Base-by-base conservation (phyloP, 2,329 filamentous ascomycete genomes). In the Aspergillus sp. region DNA sequence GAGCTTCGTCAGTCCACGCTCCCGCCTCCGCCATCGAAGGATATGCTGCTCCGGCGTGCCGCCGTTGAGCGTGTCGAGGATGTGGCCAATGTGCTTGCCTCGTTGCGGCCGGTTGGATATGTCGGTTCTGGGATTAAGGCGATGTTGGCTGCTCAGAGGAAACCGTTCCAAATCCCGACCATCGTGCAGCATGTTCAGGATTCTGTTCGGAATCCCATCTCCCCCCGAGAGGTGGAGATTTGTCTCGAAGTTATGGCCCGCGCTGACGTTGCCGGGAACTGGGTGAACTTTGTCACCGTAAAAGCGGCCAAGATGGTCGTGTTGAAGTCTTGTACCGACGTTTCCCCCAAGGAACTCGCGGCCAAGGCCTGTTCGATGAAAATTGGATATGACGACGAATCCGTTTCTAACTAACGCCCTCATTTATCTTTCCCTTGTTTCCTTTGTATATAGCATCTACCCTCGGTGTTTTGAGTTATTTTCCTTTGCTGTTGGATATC, bases 1-100 rank as follows among this genome's bases (percentile, higher is more conserved):
- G 80, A 86, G 56, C 66, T 55, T 32, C 63, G 59, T 25, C 71
- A 70, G 74, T 79, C 63, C 63, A 78, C 63, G 60, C 71, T 52
- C 55, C 70, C 51, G 45, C 69, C 50, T 49, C 73, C 49, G 0
- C 77, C 76, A 0, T 71, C 77, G 0, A 73, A 77, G 19, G 76
- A 73, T 15, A 76, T 83, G 56, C 69, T 86, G 3, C 72, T 79
- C 52, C 82, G 84, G 10, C 77, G 75, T 12, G 79, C 81, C 3
- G 86, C 86, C 0, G 72, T 88, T 20, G 81, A 85, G 57, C 79
- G 85, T 7, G 79, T 83, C 0, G 74, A 77, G n/a, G 85, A 89
- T 57, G 78, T 90, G 7, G 77, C 82, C 1, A 77, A 81, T 5
- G 80, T 87, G 5, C 69, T 90, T 30, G 77, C 76, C n/a, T 80